A percentile compares a stretch with the other conserved stretches of the same genome.
These are phyloP conservation scores for Eleusine indica DNA, from an alignment of 176 grass and related monocot species.

Conservation along the genomic window DNA sequence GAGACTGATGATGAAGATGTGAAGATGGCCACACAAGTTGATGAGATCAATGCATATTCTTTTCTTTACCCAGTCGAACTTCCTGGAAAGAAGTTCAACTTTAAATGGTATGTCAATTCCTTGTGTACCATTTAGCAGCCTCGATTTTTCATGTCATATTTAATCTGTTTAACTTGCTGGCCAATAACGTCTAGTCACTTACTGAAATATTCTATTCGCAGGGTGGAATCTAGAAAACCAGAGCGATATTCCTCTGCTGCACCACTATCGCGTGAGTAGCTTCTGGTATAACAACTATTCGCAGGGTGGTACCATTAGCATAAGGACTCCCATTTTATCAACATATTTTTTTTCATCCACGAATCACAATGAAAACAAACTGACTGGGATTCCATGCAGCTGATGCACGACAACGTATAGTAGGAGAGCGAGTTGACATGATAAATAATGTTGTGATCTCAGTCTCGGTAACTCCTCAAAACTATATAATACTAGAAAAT, in stretches of 20 bases:
- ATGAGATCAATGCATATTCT: slow-evolving; percentile 89
- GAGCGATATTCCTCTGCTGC: slow-evolving; percentile 95
- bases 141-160: not conserved
- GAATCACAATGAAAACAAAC: slow-evolving; percentile 2
- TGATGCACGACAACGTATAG: slow-evolving; percentile 96
- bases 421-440: slow-evolving; percentile 93
- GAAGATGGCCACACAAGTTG: slow-evolving; percentile 67
- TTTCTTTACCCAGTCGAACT: slow-evolving; percentile 80
- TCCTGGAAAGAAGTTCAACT: slow-evolving; percentile 58
- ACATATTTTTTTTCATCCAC: not conserved
- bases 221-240: slow-evolving; percentile 94
- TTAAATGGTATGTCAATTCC: slow-evolving; percentile 74
- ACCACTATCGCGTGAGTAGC: slow-evolving; percentile 81
- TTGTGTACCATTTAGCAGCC: slow-evolving; percentile 14
- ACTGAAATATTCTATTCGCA: slow-evolving; percentile 46
- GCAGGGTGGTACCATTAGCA: not conserved
- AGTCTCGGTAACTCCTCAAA: slow-evolving; percentile 76
- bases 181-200: slow-evolving; percentile 18
- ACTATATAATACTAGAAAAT: slow-evolving; percentile 27
- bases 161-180: slow-evolving; percentile 11
- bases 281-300: slow-evolving; percentile 34
- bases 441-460: slow-evolving; percentile 90
- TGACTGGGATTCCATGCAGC: slow-evolving; percentile 62
- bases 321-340: not conserved
- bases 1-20: slow-evolving; percentile 61